Percentiles rank a stretch among this genome's conserved stretches.
Conservation (phyloP, 805 yeast genomes). For the Jamesozyma rosinii region DNA sequence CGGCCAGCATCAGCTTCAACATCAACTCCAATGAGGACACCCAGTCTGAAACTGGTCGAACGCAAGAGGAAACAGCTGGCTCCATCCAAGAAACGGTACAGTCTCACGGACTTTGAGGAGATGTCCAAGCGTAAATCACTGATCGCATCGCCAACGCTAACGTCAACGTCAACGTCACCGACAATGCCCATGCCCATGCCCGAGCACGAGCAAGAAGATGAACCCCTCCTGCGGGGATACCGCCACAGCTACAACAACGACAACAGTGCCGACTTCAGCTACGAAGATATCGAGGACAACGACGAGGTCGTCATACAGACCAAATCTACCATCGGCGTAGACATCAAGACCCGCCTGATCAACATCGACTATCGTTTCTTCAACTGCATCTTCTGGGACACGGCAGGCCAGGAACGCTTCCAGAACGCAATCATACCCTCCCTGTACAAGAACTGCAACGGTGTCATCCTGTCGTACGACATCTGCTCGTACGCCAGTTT, state of each 20-base stretch:
- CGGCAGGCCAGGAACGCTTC: constrained; percentile 44
- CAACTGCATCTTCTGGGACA: constrained; percentile 41
- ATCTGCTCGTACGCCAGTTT: constrained; percentile 34
- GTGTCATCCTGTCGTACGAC: constrained; percentile 38
- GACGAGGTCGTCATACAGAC: constrained; percentile 29
- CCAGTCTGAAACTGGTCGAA: constrained; percentile 2
- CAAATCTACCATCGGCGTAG: constrained; percentile 40
- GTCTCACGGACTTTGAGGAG: constrained; percentile 29
- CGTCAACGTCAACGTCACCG: not conserved
- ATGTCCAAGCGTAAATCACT: constrained; percentile 14
- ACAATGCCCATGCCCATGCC: not conserved
- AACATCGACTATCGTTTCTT: constrained; percentile 37
- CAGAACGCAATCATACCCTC: constrained; percentile 38
- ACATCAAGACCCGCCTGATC: constrained; percentile 36
- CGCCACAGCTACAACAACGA: not conserved
- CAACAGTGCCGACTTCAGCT: constrained; percentile 6
- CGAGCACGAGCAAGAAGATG: not conserved
- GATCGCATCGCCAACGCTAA: not conserved
- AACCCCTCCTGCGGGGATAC: not conserved
- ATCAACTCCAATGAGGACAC: constrained; percentile 4
- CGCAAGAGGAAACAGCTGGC: not conserved
- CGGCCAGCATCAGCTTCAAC: not conserved
- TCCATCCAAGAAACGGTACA: constrained; percentile 21
- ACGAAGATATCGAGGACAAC: constrained; percentile 2
- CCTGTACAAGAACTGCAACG: constrained; percentile 39